Conservation (phyloP, 306 rosid species). For the peach (Prunus persica) region DNA sequence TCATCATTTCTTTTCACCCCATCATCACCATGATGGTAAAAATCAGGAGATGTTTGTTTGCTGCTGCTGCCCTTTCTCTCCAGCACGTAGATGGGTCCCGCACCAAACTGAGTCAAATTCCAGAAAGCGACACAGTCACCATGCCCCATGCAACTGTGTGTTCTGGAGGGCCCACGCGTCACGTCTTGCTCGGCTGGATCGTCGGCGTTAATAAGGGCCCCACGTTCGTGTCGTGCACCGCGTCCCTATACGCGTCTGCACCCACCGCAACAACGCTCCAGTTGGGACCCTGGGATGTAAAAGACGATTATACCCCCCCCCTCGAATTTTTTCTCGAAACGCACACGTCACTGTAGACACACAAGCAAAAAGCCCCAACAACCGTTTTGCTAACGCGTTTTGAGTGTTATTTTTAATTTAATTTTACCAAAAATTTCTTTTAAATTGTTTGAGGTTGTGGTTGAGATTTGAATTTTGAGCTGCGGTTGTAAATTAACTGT, state of each 20-base stretch:
- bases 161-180: slow-evolving; percentile 45
- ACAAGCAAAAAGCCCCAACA: neutral
- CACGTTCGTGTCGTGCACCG: slow-evolving; percentile 45
- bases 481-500: neutral
- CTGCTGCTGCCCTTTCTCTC: neutral
- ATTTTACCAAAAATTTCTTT: neutral
- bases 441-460: neutral
- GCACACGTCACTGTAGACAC: neutral
- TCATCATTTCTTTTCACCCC: neutral
- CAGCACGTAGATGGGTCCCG: slow-evolving; percentile 10
- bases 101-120: neutral
- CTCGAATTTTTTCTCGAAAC: neutral
- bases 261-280: slow-evolving; percentile 10
- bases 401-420: too few species aligned
- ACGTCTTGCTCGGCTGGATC: slow-evolving; percentile 34
- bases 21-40: neutral
- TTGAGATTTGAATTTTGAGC: neutral
- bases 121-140: slow-evolving; percentile 29
- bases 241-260: slow-evolving; percentile 25
- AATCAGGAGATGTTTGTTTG: too few species aligned
- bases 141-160: neutral
- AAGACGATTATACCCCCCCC: neutral
- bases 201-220: slow-evolving; percentile 32
- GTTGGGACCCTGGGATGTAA: neutral
- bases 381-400: neutral